Evolutionary conservation across 225 moss, liverwort and hornwort species (phyloP).

Genomic region (Pleurozium schreberi): DNA sequence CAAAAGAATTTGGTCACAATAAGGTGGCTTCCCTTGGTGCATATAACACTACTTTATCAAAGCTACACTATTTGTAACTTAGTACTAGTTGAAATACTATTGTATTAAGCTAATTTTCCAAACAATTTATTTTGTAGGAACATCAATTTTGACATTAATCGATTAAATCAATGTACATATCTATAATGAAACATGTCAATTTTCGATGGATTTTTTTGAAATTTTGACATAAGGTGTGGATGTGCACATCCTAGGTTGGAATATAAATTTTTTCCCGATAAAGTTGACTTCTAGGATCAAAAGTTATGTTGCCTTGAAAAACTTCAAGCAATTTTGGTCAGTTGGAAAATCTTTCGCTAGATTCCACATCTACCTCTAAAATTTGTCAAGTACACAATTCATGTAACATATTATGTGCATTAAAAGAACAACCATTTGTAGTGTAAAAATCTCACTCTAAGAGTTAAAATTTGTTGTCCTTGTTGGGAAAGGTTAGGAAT

Average conservation of each 20-base stretch:
- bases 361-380: neutral
- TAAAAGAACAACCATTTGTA: too few species aligned
- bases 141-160: neutral
- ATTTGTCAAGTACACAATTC: neutral
- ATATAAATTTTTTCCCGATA: fast-evolving
- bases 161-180: neutral
- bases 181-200: neutral
- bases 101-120: neutral
- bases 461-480: neutral
- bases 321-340: fast-evolving
- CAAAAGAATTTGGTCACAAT: neutral
- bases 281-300: neutral
- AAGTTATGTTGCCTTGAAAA: neutral
- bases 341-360: neutral
- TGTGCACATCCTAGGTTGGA: fast-evolving
- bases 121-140: neutral
- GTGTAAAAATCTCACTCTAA: too few species aligned
- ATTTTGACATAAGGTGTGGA: neutral
- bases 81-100: neutral
- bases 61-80: neutral
- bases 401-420: too few species aligned
- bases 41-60: neutral
- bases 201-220: neutral
- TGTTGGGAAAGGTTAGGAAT: fast-evolving
- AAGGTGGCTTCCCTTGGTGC: neutral